Evolutionary conservation across 2,329 filamentous ascomycete species (phyloP).

Genomic region (Dactylellina haptotyla): DNA sequence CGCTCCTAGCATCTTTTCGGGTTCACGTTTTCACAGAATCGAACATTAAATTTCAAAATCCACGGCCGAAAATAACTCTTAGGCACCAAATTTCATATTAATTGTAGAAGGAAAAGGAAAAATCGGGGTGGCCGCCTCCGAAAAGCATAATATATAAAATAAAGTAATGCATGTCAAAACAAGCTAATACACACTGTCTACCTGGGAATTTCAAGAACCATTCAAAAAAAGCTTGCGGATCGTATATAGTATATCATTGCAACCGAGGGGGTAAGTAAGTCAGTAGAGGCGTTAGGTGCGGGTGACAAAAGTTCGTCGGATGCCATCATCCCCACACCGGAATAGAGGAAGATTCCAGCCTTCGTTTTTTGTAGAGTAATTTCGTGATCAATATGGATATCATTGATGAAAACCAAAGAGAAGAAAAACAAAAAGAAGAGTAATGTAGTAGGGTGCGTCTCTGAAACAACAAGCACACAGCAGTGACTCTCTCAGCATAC

Average conservation of each 20-base stretch:
- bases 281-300: no score
- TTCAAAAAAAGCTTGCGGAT: no score
- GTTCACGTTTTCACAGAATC: not conserved
- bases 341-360: no score
- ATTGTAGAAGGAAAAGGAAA: not conserved
- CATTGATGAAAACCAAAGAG: not conserved
- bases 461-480: no score
- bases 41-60: not conserved
- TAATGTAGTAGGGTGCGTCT: not conserved
- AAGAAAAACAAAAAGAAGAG: not conserved
- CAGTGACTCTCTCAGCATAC: constrained; percentile 28
- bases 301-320: no score
- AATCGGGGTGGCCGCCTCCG: not conserved
- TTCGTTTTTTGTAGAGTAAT: no score
- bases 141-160: not conserved
- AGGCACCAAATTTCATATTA: not conserved
- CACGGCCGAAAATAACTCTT: not conserved
- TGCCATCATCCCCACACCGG: no score
- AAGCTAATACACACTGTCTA: constrained; percentile 37
- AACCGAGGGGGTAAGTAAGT: no score
- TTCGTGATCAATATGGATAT: not conserved
- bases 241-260: constrained; percentile 4
- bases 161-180: not conserved
- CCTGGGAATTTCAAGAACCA: not conserved
- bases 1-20: not conserved